A percentile compares a stretch with the other conserved stretches of the same genome.
Evolutionary conservation across 805 yeast genomes (phyloP).

Genomic region (Candida qinlingensis): DNA sequence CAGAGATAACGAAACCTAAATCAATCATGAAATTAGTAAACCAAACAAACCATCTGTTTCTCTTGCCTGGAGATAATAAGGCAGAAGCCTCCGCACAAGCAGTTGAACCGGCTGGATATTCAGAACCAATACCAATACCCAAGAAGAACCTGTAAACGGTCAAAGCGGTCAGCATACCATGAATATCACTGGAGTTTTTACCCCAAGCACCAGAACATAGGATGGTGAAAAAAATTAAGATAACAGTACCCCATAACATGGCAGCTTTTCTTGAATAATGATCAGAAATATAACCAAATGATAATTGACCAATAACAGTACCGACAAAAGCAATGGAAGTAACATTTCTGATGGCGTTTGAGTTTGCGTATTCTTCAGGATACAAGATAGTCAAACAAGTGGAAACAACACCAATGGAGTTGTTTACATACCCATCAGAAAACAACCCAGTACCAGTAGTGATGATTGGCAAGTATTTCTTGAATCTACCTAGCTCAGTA

Average conservation of each 20-base stretch:
- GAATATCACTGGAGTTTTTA: slow-evolving; percentile 30
- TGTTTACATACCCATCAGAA: slow-evolving; percentile 90
- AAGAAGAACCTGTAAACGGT: slow-evolving; percentile 82
- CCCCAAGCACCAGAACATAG: slow-evolving; percentile 90
- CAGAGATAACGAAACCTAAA: slow-evolving; percentile 72
- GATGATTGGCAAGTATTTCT: slow-evolving; percentile 59
- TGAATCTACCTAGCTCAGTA: slow-evolving; percentile 18
- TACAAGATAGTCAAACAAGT: slow-evolving; percentile 66
- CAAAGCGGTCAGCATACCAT: slow-evolving; percentile 78
- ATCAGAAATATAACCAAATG: slow-evolving; percentile 80
- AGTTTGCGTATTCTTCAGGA: slow-evolving; percentile 53
- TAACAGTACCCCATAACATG: slow-evolving; percentile 71
- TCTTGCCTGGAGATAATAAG: slow-evolving; percentile 67
- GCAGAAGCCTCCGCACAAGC: slow-evolving; percentile 91
- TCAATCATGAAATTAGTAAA: slow-evolving; percentile 89
- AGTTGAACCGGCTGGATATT: slow-evolving; percentile 89
- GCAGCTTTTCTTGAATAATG: slow-evolving; percentile 75
- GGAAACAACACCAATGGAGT: slow-evolving; percentile 72
- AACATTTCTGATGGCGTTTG: slow-evolving; percentile 72
- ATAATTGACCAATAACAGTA: slow-evolving; percentile 79
- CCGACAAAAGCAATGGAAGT: slow-evolving; percentile 90
- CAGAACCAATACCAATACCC: slow-evolving; percentile 93
- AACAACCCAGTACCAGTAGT: slow-evolving; percentile 91
- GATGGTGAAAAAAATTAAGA: slow-evolving; percentile 73
- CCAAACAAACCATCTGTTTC: slow-evolving; percentile 86